A percentile compares a stretch with the other conserved stretches of the same genome.
These are phyloP conservation scores for Colletotrichum sp. DNA, from an alignment of 2,329 filamentous ascomycete genomes.

Conservation along the genomic window DNA sequence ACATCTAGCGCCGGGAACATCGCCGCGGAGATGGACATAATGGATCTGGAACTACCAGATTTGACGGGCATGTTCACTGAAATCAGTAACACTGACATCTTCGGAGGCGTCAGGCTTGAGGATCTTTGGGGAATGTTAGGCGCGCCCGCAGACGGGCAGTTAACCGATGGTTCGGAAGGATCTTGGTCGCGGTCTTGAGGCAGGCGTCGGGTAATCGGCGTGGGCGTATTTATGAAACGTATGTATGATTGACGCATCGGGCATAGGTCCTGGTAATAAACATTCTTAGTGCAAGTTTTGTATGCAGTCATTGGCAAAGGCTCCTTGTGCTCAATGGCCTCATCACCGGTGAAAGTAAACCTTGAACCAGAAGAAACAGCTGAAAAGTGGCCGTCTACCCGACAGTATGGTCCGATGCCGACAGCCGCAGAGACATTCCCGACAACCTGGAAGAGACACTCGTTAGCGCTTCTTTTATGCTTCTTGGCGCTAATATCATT, in stretches of 20 bases:
- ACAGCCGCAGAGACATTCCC: neutral
- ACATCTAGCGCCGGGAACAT: neutral
- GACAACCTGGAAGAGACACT: neutral
- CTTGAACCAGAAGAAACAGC: neutral
- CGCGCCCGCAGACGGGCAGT: neutral
- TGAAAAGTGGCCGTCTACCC: neutral
- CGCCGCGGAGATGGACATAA: neutral
- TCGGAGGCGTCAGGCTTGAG: neutral
- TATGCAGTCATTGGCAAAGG: neutral
- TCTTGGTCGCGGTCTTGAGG: neutral
- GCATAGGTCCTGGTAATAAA: neutral
- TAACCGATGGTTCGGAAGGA: neutral
- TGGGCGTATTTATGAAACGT: neutral
- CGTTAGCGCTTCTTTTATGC: neutral
- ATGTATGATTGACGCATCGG: neutral
- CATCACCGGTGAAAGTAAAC: neutral
- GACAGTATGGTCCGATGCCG: neutral
- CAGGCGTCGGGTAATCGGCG: neutral
- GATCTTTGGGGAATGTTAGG: constrained; percentile 2
- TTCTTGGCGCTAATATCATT: neutral
- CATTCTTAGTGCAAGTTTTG: neutral
- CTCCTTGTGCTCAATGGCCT: neutral
- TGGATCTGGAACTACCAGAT: constrained; percentile 7
- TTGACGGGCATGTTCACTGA: constrained; percentile 10
- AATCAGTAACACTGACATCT: constrained; percentile 4